Evolutionary conservation across 2,329 filamentous ascomycete species (phyloP), one percentile per base, ranked within the genome.

Genomic region (Epichloe hybrida): DNA sequence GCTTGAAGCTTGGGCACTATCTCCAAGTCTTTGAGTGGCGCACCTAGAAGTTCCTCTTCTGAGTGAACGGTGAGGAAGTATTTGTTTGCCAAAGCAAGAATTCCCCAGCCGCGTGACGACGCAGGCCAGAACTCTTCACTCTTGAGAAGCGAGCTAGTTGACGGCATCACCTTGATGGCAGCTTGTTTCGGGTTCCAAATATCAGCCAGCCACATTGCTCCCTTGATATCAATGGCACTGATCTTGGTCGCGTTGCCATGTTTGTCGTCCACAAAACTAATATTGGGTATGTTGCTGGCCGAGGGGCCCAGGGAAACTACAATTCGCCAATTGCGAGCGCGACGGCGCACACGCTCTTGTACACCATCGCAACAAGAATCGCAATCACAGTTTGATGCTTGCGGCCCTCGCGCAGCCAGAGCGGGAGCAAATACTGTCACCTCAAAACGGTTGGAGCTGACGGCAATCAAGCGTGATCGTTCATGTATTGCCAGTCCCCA

Each of bases 401-500:
- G n/a, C 8, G 39, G 41, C 20, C 23, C 21, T 27, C 21, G 6
- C 35, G 49, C 20, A 9, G 59, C 53, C 44, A 72, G 60, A 5
- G 71, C 72, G 55, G 73, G 70, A 1, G 73, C 74, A 57, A 80
- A 80, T 1, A 81, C 71, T 0, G 70, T 74, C 6, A 77, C 66
- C 54, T 77, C 74, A 48, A 62, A 61, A 4, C 75, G 77, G 62
- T 98, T 98, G 0, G 86, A 82, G 58, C 86, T 87, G 39, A 94
- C 83, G 0, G 91, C 93, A 55, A 98, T 84, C 54, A 96, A 71
- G 0, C 90, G 81, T n/a, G 87, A 88, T 55, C 82, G 71, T 54
- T 80, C 76, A 64, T 97, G 91, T 11, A 95, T 76, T 7, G 88
- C 84, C 46, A 95, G 67, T 0, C 91, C 93, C 93, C 93, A 98